Evolutionary conservation across 2,329 filamentous ascomycete species (phyloP), one percentile per base, ranked within the genome.

Genomic region (Penicillium sp.): DNA sequence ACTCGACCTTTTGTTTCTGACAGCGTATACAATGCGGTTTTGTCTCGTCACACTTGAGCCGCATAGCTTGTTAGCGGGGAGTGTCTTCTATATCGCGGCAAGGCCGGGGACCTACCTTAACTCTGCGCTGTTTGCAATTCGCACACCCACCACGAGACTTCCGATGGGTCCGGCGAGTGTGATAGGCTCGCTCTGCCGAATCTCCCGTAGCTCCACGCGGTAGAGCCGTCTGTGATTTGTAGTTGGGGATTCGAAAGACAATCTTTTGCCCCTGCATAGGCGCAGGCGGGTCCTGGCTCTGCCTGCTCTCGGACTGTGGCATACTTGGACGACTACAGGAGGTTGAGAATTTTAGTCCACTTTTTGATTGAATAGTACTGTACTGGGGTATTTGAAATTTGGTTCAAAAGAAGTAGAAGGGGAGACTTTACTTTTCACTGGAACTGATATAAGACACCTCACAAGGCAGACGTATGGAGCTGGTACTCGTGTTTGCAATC

Each of bases 141-240:
- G 59, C 57, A 55, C 74, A 76, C 7, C 74, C 73, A 24, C 60
- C 64, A 16, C 73, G 68, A 40, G 73, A 76, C 60, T 75, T 75
- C 36, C 67, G 72, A 64, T 76, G 74, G 2, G 72, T 37, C 40
- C 66, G 68, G 22, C 73, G 70, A 40, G 72, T 31, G 57, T 72
- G 72, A 54, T 66, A 74, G 41, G 60, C 56, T 27, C 56, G 60
- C 16, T 65, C 66, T 14, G 50, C 33, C 11, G 44, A 33, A 11
- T 59, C 55, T 7, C 57, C 55, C 11, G 13, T 18, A n/a, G 49
- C 46, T 31, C 52, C 56, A 39, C 56, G 55, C 14, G 47, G 19
- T 22, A 43, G 22, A 37, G 36, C 18, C n/a, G 49, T 40, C 4
- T 59, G 37, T 18, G 55, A 36, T 47, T 58, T 58, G 54, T 66